phyloP scores from a whole-genome alignment of 129 eudicot species.

The Helichrysum umbraculigerum region DNA sequence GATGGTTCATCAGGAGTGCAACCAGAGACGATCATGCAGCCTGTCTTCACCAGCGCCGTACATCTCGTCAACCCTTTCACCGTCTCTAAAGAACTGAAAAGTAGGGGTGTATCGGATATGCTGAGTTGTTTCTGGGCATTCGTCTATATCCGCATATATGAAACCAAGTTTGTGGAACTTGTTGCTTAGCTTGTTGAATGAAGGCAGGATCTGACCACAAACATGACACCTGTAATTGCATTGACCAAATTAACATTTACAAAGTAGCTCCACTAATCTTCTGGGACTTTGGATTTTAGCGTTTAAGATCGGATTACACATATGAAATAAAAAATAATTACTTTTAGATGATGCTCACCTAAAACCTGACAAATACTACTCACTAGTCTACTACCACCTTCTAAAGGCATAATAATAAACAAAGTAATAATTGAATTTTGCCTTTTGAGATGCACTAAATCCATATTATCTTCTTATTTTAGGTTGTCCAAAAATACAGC shows the following conservation, averaged over 20 bases:
- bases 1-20: not conserved
- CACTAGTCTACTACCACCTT: not conserved
- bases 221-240: slow-evolving; percentile 52
- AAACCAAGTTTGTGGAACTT: slow-evolving; percentile 59
- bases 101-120: slow-evolving; percentile 72
- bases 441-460: not conserved
- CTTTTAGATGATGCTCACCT: not conserved
- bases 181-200: slow-evolving; percentile 50
- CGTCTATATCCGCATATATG: slow-evolving; percentile 71
- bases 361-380: not conserved
- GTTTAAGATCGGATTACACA: not conserved
- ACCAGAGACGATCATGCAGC: slow-evolving; percentile 48
- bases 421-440: not conserved
- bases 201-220: slow-evolving; percentile 52
- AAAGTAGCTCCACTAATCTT: not conserved
- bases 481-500: slow-evolving; percentile 2
- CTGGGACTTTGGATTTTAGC: not conserved
- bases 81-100: slow-evolving; percentile 67
- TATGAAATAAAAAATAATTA: not conserved
- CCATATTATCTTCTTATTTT: not conserved
- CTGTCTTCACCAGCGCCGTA: slow-evolving; percentile 81
- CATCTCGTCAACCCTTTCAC: slow-evolving; percentile 85
- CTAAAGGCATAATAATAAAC: not conserved
- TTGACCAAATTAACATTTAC: not conserved
- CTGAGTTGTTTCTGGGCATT: slow-evolving; percentile 76